phyloP scores from a whole-genome alignment of 2,329 filamentous ascomycete species.

The Berkeleyomyces rouxiae region DNA sequence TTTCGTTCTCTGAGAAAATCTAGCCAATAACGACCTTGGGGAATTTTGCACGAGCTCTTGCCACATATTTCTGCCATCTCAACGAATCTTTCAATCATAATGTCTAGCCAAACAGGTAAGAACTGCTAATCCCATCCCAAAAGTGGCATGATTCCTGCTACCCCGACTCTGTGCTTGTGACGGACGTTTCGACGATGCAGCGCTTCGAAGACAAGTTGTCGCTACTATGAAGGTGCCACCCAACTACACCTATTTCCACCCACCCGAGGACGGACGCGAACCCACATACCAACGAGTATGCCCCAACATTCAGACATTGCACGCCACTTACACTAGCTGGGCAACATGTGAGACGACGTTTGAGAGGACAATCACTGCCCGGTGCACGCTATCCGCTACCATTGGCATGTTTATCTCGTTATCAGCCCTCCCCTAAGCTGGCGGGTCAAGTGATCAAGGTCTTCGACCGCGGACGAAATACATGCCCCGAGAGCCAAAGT shows the following conservation, averaged over 20 bases:
- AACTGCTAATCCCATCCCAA: background rate
- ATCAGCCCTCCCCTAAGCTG: no score
- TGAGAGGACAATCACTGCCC: background rate
- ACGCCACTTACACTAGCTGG: background rate
- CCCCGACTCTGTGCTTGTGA: no score
- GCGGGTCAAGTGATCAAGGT: no score
- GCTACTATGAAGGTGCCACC: no score
- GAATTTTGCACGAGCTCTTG: background rate
- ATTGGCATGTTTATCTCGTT: no score
- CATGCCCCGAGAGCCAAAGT: no score
- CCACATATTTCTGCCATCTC: background rate
- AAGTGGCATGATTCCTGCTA: background rate
- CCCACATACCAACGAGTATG: background rate
- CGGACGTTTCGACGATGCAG: no score
- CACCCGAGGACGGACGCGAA: no score
- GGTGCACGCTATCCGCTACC: no score
- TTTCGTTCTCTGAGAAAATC: background rate
- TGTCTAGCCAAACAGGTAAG: conserved; percentile 14
- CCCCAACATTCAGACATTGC: background rate
- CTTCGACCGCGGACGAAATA: no score
- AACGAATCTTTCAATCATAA: background rate
- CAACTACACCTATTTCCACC: no score
- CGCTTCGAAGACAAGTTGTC: no score
- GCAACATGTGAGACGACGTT: background rate
- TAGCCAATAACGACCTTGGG: background rate